These are phyloP conservation scores for Vickermania spadyakhi DNA, from an alignment of 208 protist species.

Conservation along the genomic window DNA sequence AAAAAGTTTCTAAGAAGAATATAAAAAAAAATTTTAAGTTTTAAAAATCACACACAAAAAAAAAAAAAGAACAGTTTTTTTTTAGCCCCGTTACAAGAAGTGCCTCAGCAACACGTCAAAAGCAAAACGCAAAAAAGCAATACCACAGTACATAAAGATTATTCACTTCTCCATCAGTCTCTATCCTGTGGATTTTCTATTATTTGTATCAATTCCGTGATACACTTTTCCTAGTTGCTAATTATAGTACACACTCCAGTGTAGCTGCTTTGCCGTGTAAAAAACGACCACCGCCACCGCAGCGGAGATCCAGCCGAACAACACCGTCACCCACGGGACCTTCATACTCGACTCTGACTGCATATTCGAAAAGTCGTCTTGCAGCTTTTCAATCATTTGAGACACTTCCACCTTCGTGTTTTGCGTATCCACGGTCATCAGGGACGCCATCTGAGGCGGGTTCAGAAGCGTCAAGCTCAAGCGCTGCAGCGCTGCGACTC, in stretches of 20 bases:
- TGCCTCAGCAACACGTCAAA: too few species aligned
- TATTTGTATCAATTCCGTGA: too few species aligned
- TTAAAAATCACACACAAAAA: too few species aligned
- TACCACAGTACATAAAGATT: too few species aligned
- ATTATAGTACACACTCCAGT: background rate
- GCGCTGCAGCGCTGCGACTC: background rate
- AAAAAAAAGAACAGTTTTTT: too few species aligned
- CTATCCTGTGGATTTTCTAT: too few species aligned
- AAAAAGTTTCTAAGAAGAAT: too few species aligned
- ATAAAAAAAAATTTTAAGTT: too few species aligned
- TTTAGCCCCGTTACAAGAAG: too few species aligned
- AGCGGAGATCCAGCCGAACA: background rate
- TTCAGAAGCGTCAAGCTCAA: background rate
- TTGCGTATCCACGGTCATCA: background rate
- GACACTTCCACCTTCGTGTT: background rate
- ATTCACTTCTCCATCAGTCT: too few species aligned
- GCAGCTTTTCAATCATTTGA: background rate
- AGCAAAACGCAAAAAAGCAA: too few species aligned
- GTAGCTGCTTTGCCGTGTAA: background rate
- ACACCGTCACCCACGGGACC: background rate
- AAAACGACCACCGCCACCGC: background rate
- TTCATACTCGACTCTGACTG: background rate
- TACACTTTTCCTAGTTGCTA: too few species aligned
- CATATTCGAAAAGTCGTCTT: background rate
- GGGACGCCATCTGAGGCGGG: background rate